Percentiles rank a stretch among this genome's conserved stretches.
phyloP scores from a whole-genome alignment of 306 rosid species.

The Sicyos baderoa region DNA sequence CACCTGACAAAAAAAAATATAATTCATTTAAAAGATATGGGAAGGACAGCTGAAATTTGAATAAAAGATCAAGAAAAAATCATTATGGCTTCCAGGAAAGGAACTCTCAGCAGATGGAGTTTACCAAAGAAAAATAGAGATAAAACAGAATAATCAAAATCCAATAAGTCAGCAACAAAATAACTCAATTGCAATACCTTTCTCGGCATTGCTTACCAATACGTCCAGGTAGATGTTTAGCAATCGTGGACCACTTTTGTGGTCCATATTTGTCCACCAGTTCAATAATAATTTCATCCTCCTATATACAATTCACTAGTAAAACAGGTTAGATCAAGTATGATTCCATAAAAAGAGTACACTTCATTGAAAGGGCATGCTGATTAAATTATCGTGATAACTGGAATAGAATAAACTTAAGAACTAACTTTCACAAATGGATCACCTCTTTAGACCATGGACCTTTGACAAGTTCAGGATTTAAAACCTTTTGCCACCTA shows the following conservation, averaged over 20 bases:
- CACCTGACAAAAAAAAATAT: slow-evolving; percentile 42
- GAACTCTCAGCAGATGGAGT: not conserved
- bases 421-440: slow-evolving; percentile 14
- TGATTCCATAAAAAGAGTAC: not conserved
- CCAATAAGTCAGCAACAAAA: not conserved
- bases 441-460: slow-evolving; percentile 99
- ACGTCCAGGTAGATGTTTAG: slow-evolving; percentile 91
- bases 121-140: not conserved
- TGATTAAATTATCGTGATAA: not conserved
- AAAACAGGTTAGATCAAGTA: slow-evolving; percentile 2
- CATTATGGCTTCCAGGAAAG: not conserved
- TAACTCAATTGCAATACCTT: slow-evolving; percentile 50
- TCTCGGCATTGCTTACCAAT: slow-evolving; percentile 98
- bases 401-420: slow-evolving; percentile 8
- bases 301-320: slow-evolving; percentile 38
- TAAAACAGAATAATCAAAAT: not conserved
- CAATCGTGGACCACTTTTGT: slow-evolving; percentile 93
- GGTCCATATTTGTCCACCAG: slow-evolving; percentile 78
- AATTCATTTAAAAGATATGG: slow-evolving; percentile 2
- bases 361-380: not conserved
- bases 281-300: slow-evolving; percentile 71
- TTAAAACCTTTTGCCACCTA: slow-evolving; percentile 98
- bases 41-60: not conserved
- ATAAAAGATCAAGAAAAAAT: not conserved
- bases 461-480: slow-evolving; percentile 95